Evolutionary conservation across 345 rosid species (phyloP).

Genomic region (Raphanus sativus): DNA sequence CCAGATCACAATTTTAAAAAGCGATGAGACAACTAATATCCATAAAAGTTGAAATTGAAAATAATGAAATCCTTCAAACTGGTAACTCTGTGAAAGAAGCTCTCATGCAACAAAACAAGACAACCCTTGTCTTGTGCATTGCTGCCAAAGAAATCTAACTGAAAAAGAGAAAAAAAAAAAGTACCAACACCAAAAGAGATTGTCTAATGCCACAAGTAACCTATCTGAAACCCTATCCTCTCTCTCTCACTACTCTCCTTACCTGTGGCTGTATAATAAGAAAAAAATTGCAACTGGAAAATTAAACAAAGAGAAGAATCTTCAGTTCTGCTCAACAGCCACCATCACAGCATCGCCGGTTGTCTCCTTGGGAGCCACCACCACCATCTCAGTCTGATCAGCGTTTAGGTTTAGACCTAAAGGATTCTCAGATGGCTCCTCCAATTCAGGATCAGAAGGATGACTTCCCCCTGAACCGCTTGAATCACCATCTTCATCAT

Average conservation of each 20-base stretch:
- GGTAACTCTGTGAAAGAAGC: neutral
- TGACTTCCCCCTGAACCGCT: slow-evolving; percentile 58
- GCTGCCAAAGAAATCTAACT: slow-evolving; percentile 15
- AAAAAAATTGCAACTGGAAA: neutral
- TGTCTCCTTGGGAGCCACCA: slow-evolving; percentile 25
- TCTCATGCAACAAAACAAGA: neutral
- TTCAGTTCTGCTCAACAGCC: slow-evolving; percentile 32
- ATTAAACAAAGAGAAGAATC: neutral
- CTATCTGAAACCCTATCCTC: neutral
- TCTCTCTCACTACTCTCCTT: neutral
- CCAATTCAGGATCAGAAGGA: slow-evolving; percentile 23
- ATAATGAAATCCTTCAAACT: neutral
- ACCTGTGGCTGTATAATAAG: neutral
- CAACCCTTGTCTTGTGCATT: neutral
- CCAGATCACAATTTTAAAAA: neutral
- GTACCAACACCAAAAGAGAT: slow-evolving; percentile 1
- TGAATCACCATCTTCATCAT: slow-evolving; percentile 57
- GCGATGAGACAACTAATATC: neutral
- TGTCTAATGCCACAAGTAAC: slow-evolving; percentile 24
- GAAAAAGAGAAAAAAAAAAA: neutral
- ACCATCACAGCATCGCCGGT: slow-evolving; percentile 19
- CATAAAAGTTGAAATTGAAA: neutral
- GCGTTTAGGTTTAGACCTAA: slow-evolving; percentile 13
- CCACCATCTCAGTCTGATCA: slow-evolving; percentile 6
- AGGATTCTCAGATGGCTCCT: slow-evolving; percentile 8